Evolutionary conservation across 1,139 yeast species (phyloP), one percentile per base, ranked within the genome.

Genomic region (Candida mesenterica): DNA sequence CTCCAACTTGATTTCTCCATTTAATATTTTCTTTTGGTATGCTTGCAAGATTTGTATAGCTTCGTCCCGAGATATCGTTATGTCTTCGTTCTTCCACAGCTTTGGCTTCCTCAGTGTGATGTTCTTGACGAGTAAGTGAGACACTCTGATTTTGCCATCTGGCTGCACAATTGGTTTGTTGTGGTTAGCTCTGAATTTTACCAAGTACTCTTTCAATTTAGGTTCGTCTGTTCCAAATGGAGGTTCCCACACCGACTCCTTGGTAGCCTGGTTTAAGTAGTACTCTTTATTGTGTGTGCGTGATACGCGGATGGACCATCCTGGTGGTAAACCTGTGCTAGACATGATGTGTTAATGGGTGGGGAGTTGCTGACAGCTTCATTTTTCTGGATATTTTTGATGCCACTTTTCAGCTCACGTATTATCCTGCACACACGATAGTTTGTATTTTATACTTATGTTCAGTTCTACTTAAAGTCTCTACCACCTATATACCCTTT

Each of bases 181-280:
- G 55, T 54, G 85, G 75, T 59, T 77, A 53, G 47, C 60, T 59
- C 48, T 69, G 64, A 49, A 74, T 39, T 61, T 60, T 18, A 58
- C 49, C 46, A 84, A 61, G 61, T 86, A 87, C 12, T 63, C 65
- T 33, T 75, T 70, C 40, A 92, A 68, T 46, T 71, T 68, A 2
- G 62, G 78, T 14, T 74, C 59, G 50, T 92, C 87, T 3, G 95
- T 80, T 6, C 92, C 96, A 37, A 69, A 77, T 5, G 98, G 98
- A 3, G 96, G 84, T 41, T 84, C 94, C 98, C 98, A 92, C 25
- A 81, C 72, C 0, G 96, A 84, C 52, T 82, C 82, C 34, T 78
- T 72, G 3, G 90, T 79, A 28, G 74, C 72, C 24, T 80, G 78
- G 52, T 88, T 79, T 60, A 75, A 79, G 61, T 70, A 92, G 63